Evolutionary conservation across 768 basidiomycete species (phyloP).

Genomic region (Russula sp.): DNA sequence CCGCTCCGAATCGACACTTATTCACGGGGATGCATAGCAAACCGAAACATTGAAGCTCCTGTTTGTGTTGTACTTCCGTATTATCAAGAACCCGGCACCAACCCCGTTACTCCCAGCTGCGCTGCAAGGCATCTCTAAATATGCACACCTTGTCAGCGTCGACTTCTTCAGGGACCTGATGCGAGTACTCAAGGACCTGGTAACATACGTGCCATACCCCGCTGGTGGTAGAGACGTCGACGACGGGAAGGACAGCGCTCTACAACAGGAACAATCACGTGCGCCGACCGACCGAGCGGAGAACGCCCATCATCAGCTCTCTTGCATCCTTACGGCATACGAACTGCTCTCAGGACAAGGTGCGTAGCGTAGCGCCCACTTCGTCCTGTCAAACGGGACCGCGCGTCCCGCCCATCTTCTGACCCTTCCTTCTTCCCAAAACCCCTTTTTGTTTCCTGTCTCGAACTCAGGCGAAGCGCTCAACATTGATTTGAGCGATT

Average conservation of each 20-base stretch:
- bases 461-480: constrained; percentile 82
- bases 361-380: constrained; percentile 34
- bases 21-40: constrained; percentile 54
- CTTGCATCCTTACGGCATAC: constrained; percentile 95
- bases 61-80: constrained; percentile 95
- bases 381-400: constrained; percentile 1
- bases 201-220: constrained; percentile 49
- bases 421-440: neutral
- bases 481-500: constrained; percentile 91
- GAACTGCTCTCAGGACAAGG: constrained; percentile 97
- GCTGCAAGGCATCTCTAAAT: constrained; percentile 87
- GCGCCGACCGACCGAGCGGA: constrained; percentile 35
- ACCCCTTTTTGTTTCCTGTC: constrained; percentile 12
- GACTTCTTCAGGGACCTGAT: constrained; percentile 98
- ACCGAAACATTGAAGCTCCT: constrained; percentile 97
- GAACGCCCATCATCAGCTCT: constrained; percentile 56
- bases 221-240: constrained; percentile 33
- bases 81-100: constrained; percentile 80
- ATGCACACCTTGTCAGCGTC: constrained; percentile 94
- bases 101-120: constrained; percentile 82
- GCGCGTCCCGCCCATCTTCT: constrained; percentile 18
- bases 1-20: constrained; percentile 12
- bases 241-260: constrained; percentile 29
- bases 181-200: constrained; percentile 75
- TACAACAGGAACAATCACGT: constrained; percentile 23